Evolutionary conservation across 2,329 filamentous ascomycete species (phyloP), one percentile per base, ranked within the genome.

Genomic region (Atkinsonella hypoxylon): DNA sequence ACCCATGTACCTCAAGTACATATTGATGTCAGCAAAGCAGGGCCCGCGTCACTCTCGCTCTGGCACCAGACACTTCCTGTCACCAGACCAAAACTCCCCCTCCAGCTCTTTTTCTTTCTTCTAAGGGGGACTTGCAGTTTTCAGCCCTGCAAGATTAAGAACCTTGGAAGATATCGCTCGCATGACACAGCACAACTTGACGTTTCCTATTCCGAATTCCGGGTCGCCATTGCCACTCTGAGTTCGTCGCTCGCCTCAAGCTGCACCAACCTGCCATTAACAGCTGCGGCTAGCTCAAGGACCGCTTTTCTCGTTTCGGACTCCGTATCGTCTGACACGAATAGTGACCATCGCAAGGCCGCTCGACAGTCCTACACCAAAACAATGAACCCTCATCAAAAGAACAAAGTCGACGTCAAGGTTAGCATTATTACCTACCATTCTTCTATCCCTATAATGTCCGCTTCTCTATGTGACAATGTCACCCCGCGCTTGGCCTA

Each of bases 321-420:
- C 34, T 48, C 17, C 12, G 38, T 6, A 12, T 42, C 40, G 47
- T 39, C 40, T n/a, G n/a, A n/a, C 15, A 26, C 42, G n/a, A 20
- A n/a, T 15, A 9, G 42, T 45, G 31, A 26, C 18, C 32, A 9
- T 15, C 32, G 7, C 10, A 22, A 7, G 26, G 13, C 15, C 15
- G 12, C 10, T n/a, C 48, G 32, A 34, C 7, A 34, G 22, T 31
- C 40, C 13, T 39, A 13, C 50, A 20, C 51, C 45, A 20, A 51
- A 50, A 76, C 61, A 58, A 94, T 97, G 89, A 96, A 96, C 70
- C 91, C 91, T 61, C 89, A 90, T 69, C 88, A 96, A 78, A 90
- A 95, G 79, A 96, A 96, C 79, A 97, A 98, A 78, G 79, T 97
- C 63, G 93, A 98, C 72, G 79, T 96, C 72, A 90, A 80, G 76